These are phyloP conservation scores for Saturnispora mendoncae DNA, from an alignment of 805 yeast species.

Conservation along the genomic window DNA sequence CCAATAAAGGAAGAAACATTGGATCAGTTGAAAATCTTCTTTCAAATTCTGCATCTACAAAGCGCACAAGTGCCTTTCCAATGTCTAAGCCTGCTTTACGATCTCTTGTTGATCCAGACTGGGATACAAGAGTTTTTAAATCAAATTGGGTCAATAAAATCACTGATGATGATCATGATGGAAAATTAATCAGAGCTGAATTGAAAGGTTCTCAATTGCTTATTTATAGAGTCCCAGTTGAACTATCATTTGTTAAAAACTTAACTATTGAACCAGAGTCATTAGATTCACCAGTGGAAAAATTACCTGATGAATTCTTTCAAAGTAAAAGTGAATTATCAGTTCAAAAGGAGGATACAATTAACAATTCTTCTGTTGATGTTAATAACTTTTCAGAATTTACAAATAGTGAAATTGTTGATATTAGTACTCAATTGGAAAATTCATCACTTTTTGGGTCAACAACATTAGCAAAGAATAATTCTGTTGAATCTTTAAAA, in stretches of 20 bases:
- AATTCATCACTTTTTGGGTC: background rate
- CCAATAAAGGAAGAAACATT: too few relatives aligned
- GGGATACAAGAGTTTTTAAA: constrained; percentile 35
- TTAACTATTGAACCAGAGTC: constrained; percentile 4
- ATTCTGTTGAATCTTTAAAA: too few relatives aligned
- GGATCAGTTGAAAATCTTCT: too few relatives aligned
- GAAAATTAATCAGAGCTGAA: constrained; percentile 50
- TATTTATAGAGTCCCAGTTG: constrained; percentile 51
- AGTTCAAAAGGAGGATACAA: too few relatives aligned
- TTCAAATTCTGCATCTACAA: too few relatives aligned
- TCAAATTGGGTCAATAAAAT: constrained; percentile 55
- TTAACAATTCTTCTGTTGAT: too few relatives aligned
- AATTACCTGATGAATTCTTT: too few relatives aligned
- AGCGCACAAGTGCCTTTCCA: background rate
- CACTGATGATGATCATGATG: constrained; percentile 23
- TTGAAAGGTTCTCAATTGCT: constrained; percentile 59
- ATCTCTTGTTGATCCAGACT: constrained; percentile 25
- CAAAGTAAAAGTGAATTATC: too few relatives aligned
- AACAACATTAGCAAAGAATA: background rate
- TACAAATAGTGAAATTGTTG: background rate
- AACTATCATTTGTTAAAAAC: constrained; percentile 21
- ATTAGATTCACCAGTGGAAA: too few relatives aligned
- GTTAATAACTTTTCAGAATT: background rate
- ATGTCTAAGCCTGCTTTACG: constrained; percentile 6
- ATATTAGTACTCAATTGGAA: background rate